These are phyloP conservation scores for Cladosporium phlei DNA, from an alignment of 2,329 filamentous ascomycete species.

Conservation along the genomic window DNA sequence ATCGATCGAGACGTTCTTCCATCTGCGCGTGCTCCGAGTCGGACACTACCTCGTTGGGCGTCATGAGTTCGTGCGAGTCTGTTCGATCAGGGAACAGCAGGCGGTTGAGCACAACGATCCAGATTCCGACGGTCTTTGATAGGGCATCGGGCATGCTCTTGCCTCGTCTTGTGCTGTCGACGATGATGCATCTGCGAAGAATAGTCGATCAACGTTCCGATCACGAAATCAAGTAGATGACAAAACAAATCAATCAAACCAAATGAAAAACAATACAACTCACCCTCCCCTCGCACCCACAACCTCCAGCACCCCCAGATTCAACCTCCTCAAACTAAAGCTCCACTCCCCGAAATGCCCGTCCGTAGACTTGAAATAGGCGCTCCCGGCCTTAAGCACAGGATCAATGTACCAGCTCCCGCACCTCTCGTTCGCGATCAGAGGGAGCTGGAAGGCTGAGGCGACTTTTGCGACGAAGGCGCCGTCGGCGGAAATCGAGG, in stretches of 20 bases:
- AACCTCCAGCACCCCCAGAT: constrained; percentile 71
- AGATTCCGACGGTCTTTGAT: constrained; percentile 88
- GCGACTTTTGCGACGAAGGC: constrained; percentile 64
- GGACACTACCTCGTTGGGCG: constrained; percentile 68
- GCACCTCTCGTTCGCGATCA: constrained; percentile 90
- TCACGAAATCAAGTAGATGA: neutral
- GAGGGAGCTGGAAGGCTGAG: constrained; percentile 55
- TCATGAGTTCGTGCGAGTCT: constrained; percentile 54
- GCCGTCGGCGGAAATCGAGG: constrained; percentile 72
- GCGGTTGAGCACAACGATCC: constrained; percentile 82
- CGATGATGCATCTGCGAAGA: constrained; percentile 62
- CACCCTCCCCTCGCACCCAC: constrained; percentile 65
- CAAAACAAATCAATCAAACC: neutral
- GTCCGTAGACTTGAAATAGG: constrained; percentile 98
- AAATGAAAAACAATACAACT: constrained; percentile 20
- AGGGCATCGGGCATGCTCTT: constrained; percentile 96
- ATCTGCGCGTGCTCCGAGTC: constrained; percentile 78
- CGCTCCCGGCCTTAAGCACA: constrained; percentile 61
- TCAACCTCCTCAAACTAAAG: constrained; percentile 79
- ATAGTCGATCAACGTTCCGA: neutral
- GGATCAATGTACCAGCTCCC: constrained; percentile 89
- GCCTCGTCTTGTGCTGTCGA: constrained; percentile 87
- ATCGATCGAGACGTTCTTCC: constrained; percentile 53
- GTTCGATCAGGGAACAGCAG: constrained; percentile 62
- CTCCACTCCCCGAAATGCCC: constrained; percentile 88